Base-by-base conservation (phyloP, 257 asterid genomes). In the Schizonepeta tenuifolia region DNA sequence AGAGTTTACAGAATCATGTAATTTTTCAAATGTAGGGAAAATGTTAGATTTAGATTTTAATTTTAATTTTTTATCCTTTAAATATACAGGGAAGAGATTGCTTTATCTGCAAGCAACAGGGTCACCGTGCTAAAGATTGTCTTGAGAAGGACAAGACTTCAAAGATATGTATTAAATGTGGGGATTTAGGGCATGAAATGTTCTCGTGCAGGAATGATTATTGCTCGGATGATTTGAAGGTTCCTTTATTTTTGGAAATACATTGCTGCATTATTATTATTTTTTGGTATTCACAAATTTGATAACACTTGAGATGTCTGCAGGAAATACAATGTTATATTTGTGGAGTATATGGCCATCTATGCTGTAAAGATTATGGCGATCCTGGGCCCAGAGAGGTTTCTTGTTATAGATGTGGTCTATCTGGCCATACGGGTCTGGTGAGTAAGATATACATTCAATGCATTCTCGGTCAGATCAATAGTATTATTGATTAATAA, bases 41-140 rank as follows among this genome's bases (percentile, higher is more conserved):
- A 44, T 10, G 18, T 20, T 76, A 40, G 65, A 38, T 46, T 44
- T 46, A 47, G 7, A 24, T 44, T 70, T 56, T 36, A 2, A 62
- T 72, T 66, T 36, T 54, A 7, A 62, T 72, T 66, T 36, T 54
- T 5, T 61, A 50, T 75, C 54, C 41, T 69, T 70, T 71, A 40
- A 75, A 44, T 73, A 61, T 26, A 65, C 83, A 94, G 99, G 95
- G 89, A 17, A 82, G 85, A 22, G 96, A 87, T 78, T 94, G 99
- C 83, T 94, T 81, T 83, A 84, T 87, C 69, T 94, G 98, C 91
- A 86, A 87, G 76, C 86, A 81, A 76, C 89, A 86, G 38, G 97
- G 96, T 67, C 99, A 94, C 80, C 96, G 91, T 38, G 97, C 99
- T 26, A 94, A 88, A 77, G 96, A 94, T 77, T 94, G 99, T 74